phyloP scores from a whole-genome alignment of 192 early-diverging fungal species.

The Thamnidium elegans region DNA sequence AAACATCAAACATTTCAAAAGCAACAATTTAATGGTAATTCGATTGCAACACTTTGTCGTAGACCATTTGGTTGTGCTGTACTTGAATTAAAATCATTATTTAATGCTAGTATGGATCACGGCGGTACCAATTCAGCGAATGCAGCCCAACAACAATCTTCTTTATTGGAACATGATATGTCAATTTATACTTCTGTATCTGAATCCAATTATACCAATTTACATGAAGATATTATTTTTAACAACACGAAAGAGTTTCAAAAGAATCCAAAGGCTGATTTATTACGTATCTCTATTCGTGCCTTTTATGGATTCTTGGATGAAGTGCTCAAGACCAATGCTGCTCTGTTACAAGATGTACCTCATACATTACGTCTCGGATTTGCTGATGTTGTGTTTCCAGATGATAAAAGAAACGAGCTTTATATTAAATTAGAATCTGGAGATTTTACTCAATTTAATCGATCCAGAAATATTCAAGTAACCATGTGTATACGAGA shows the following conservation, averaged over 20 bases:
- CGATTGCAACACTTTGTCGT: conserved; percentile 25
- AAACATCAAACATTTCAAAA: neutral
- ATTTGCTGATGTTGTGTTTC: conserved; percentile 58
- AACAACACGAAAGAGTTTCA: conserved; percentile 45
- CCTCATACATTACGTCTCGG: conserved; percentile 53
- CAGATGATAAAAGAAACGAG: conserved; percentile 53
- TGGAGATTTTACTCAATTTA: conserved; percentile 54
- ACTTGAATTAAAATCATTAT: conserved; percentile 37
- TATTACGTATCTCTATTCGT: conserved; percentile 45
- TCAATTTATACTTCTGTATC: conserved; percentile 46
- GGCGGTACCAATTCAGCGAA: neutral
- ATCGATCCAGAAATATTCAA: conserved; percentile 56
- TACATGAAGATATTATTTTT: conserved; percentile 58
- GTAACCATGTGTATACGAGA: conserved; percentile 55
- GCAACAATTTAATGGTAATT: conserved; percentile 5
- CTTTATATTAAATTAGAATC: conserved; percentile 56
- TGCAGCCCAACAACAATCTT: neutral
- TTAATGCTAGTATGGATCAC: neutral
- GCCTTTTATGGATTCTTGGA: conserved; percentile 41
- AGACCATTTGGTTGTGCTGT: conserved; percentile 67
- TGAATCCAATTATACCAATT: conserved; percentile 45
- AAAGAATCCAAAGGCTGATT: conserved; percentile 39
- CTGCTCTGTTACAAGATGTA: conserved; percentile 41
- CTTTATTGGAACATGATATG: conserved; percentile 46
- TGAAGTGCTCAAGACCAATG: conserved; percentile 40